These are phyloP conservation scores for Candida fluviatilis DNA, from an alignment of 805 yeast species.

Conservation along the genomic window DNA sequence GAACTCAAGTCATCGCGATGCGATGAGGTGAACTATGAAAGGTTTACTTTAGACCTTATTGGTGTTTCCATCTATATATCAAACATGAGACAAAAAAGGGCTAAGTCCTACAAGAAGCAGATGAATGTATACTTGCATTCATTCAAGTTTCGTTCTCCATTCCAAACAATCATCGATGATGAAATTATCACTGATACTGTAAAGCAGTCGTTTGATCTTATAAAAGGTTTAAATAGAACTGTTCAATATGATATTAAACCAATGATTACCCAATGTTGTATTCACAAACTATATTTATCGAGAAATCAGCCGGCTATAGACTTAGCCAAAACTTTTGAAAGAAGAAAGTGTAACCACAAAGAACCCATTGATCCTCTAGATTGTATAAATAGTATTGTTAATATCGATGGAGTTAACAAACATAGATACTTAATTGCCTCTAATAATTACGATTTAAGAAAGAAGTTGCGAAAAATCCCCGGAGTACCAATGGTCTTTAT, in stretches of 20 bases:
- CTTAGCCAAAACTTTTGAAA: constrained; percentile 77
- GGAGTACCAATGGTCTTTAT: constrained; percentile 88
- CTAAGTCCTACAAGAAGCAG: constrained; percentile 90
- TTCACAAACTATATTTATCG: constrained; percentile 74
- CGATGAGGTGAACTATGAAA: too few relatives aligned
- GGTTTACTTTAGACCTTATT: too few relatives aligned
- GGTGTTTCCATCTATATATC: neutral
- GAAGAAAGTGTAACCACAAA: constrained; percentile 89
- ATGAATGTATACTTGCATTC: constrained; percentile 80
- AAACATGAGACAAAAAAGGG: constrained; percentile 91
- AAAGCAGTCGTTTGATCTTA: constrained; percentile 68
- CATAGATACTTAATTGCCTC: constrained; percentile 89
- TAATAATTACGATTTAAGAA: constrained; percentile 69
- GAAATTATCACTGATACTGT: constrained; percentile 65
- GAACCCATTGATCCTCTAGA: constrained; percentile 62
- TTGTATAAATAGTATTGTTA: constrained; percentile 69
- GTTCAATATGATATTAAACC: constrained; percentile 83
- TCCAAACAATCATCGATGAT: constrained; percentile 84
- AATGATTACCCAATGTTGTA: constrained; percentile 93
- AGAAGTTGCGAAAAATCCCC: constrained; percentile 67
- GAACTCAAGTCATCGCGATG: neutral
- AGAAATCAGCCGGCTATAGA: constrained; percentile 74
- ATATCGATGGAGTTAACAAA: constrained; percentile 73
- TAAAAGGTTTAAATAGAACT: constrained; percentile 75
- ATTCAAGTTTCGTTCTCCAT: constrained; percentile 91